Evolutionary conservation across 2,329 filamentous ascomycete genomes (phyloP).

Genomic region (Pyricularia sp.): DNA sequence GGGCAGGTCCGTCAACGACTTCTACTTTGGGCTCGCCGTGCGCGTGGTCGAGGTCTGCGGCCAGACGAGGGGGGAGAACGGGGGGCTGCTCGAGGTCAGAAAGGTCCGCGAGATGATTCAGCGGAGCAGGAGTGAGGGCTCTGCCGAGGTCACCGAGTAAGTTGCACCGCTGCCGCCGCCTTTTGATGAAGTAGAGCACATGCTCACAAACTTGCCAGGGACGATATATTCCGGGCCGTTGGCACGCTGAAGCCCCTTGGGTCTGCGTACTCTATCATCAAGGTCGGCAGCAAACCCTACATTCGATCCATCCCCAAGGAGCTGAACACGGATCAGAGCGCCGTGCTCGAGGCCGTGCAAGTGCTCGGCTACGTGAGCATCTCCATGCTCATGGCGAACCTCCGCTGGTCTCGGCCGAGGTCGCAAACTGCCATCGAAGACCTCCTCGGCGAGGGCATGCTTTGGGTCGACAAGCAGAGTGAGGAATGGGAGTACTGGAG

Average conservation of each 20-base stretch:
- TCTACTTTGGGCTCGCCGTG: constrained; percentile 97
- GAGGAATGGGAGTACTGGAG: constrained; percentile 92
- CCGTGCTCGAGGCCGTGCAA: constrained; percentile 82
- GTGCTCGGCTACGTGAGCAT: constrained; percentile 81
- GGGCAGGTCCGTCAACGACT: constrained; percentile 87
- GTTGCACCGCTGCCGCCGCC: constrained; percentile 11
- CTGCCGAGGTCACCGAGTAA: constrained; percentile 67
- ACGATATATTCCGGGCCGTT: constrained; percentile 84
- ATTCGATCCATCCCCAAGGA: constrained; percentile 91
- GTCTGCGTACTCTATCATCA: constrained; percentile 73
- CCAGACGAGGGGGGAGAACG: constrained; percentile 77
- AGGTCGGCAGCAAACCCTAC: constrained; percentile 72
- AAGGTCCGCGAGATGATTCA: constrained; percentile 70
- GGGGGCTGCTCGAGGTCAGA: constrained; percentile 72
- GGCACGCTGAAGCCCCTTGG: constrained; percentile 77
- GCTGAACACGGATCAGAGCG: constrained; percentile 85
- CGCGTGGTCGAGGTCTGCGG: constrained; percentile 87
- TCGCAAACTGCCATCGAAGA: constrained; percentile 88
- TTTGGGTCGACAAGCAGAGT: constrained; percentile 85
- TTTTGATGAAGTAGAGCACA: not conserved
- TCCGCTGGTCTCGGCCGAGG: constrained; percentile 72
- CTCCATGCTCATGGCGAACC: constrained; percentile 75
- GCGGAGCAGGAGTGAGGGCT: constrained; percentile 60
- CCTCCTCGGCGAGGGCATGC: constrained; percentile 71
- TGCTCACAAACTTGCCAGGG: constrained; percentile 28